These are phyloP conservation scores for Annona squamosa DNA, from an alignment of 164 flowering plant species.

Conservation along the genomic window DNA sequence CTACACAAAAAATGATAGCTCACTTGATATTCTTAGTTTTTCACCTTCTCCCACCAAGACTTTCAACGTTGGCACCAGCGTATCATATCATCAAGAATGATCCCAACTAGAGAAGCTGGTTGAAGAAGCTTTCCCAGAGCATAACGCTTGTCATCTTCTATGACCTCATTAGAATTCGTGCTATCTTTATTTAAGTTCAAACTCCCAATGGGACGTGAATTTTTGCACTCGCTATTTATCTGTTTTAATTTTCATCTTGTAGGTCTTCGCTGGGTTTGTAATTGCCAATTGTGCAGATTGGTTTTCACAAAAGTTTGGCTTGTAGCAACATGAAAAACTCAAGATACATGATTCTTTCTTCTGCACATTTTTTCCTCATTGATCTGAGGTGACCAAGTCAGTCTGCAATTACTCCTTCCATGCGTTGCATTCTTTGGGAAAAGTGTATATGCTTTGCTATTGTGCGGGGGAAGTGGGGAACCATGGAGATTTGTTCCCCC, in stretches of 20 bases:
- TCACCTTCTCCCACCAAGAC: background rate
- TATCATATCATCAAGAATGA: background rate
- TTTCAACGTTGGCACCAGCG: background rate
- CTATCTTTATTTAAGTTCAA: background rate
- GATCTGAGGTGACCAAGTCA: background rate
- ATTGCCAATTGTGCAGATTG: constrained; percentile 76
- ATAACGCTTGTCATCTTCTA: background rate
- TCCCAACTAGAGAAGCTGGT: background rate
- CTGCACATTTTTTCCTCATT: constrained; percentile 2
- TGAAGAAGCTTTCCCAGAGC: background rate
- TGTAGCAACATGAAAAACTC: constrained; percentile 32
- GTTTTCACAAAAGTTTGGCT: constrained; percentile 54
- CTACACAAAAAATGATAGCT: too few species aligned
- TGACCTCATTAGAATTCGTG: background rate
- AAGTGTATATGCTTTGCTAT: background rate
- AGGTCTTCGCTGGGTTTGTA: constrained; percentile 90
- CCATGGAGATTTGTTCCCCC: background rate
- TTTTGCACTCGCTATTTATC: background rate
- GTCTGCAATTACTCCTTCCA: background rate
- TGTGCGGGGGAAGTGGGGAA: background rate
- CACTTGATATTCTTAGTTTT: too few species aligned
- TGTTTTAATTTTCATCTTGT: constrained; percentile 19
- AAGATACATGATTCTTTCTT: constrained; percentile 1
- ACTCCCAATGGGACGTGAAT: background rate
- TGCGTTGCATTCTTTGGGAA: background rate